Base-by-base conservation (phyloP, 2,329 filamentous ascomycete genomes). In the Exophiala sp. region DNA sequence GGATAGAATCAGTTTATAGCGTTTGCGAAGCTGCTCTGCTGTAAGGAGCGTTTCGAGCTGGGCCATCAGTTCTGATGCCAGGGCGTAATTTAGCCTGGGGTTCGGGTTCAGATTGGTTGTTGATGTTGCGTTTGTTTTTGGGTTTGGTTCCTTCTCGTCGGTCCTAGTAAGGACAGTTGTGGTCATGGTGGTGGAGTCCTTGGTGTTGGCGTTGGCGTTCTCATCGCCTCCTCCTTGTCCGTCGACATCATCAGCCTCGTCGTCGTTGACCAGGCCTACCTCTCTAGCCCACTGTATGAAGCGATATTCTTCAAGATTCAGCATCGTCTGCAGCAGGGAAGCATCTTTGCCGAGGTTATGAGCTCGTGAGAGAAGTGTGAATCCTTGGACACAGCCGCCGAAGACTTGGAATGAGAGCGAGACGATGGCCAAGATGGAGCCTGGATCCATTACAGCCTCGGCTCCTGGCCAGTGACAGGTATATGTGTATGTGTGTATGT, bases 331-430 rank as follows among this genome's bases (percentile, higher is more conserved):
- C 3, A 41, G 21, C 13, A 41, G 38, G 5, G 38, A 41, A 3
- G 38, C 38, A 24, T 41, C 38, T 41, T 41, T 41, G 38, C 38
- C 38, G 21, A 41, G 38, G 21, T 41, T 41, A 21, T 41, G 38
- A 2, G 38, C 38, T 14, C 38, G 8, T 6, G 38, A 41, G 23
- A 41, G 38, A 3, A 41, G 13, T 8, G 18, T 19, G 18, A 41
- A 41, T 7, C 38, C 38, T n/a, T 41, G 13, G 5, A 41, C 38
- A 24, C 38, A 41, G 38, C 38, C 21, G 19, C 38, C 38, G 19
- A 41, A 41, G 38, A 41, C 19, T 16, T 41, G 38, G 38, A 41
- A 41, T n/a, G 38, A 41, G 18, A 41, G 38, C 23, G 38, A 41
- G 4, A 14, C 38, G n/a, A 41, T 24, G 11, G 38, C 38, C 11